phyloP scores from a whole-genome alignment of 495 filamentous ascomycete species.

The Annulohypoxylon bovei region DNA sequence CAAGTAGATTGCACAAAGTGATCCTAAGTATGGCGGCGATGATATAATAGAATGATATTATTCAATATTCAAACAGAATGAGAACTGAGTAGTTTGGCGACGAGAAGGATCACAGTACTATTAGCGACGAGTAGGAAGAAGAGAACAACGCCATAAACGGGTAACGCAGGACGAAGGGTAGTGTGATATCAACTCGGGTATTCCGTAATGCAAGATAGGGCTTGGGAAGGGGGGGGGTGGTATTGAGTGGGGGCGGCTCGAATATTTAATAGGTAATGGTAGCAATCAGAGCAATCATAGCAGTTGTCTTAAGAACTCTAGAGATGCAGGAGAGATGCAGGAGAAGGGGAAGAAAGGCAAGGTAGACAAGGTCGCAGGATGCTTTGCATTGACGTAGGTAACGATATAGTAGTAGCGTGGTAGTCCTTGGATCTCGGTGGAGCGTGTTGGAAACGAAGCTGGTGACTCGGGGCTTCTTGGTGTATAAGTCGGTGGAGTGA shows the following conservation, averaged over 20 bases:
- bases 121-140: background rate
- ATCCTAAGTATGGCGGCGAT: background rate
- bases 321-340: conserved; percentile 10
- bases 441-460: conserved; percentile 9
- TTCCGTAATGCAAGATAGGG: conserved; percentile 3
- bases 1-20: background rate
- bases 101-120: background rate
- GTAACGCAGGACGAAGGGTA: conserved; percentile 23
- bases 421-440: conserved; percentile 14
- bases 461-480: conserved; percentile 12
- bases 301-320: conserved; percentile 1
- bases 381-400: conserved; percentile 32
- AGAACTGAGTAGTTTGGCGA: background rate
- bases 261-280: conserved; percentile 24
- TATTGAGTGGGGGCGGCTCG: conserved; percentile 21
- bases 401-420: conserved; percentile 23
- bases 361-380: conserved; percentile 14
- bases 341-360: conserved; percentile 1
- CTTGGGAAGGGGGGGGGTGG: conserved; percentile 10
- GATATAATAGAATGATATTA: background rate
- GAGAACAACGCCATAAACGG: conserved; percentile 4
- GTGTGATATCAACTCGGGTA: conserved; percentile 13
- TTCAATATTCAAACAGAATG: background rate
- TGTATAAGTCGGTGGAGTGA: conserved; percentile 35
- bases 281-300: background rate